Evolutionary conservation across 345 rosid species (phyloP), one percentile per base, ranked within the genome.

Genomic region (Salix viminalis): DNA sequence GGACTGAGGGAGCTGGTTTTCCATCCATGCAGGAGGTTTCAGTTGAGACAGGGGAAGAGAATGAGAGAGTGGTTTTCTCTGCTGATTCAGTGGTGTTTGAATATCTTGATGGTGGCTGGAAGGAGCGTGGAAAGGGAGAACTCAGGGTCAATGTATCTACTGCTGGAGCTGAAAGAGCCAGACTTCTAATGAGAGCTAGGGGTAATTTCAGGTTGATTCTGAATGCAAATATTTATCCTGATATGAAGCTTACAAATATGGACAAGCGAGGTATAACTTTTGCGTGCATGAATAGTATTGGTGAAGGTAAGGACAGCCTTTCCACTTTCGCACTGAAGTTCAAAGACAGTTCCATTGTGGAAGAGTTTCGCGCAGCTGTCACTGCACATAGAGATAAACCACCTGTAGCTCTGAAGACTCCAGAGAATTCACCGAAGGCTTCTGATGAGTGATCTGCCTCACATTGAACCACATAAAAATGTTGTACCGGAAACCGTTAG

Each of bases 111-210:
- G 90, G 92, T 30, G 80, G 83, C 50, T 96, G 99, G 99, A 96
- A 92, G 88, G 99, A 96, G 83, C 97, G 99, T 18, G 99, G 99
- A 9, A 94, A 96, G 87, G 98, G 99, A 79, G 99, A 88, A 73
- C 77, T 93, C 65, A 96, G 90, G 85, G 94, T 96, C 77, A 94
- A 96, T 48, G 91, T 93, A 10, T 86, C 90, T 2, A 85, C 91
- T 58, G 34, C 80, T 6, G 96, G 84, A 21, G 13, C 82, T 4
- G 90, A 87, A 75, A 91, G 75, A 79, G 93, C 91, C 61, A 91
- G 99, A 70, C 75, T 96, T 28, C 80, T 96, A 7, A 96, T 96
- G 99, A 91, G 99, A 86, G 84, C 96, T 39, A 89, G 84, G 84
- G 99, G 99, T 73, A 92, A 96, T 84, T 90, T 86, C 87, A 86